phyloP scores from a whole-genome alignment of 2,329 filamentous ascomycete genomes.

The Lachnellula hyalina region DNA sequence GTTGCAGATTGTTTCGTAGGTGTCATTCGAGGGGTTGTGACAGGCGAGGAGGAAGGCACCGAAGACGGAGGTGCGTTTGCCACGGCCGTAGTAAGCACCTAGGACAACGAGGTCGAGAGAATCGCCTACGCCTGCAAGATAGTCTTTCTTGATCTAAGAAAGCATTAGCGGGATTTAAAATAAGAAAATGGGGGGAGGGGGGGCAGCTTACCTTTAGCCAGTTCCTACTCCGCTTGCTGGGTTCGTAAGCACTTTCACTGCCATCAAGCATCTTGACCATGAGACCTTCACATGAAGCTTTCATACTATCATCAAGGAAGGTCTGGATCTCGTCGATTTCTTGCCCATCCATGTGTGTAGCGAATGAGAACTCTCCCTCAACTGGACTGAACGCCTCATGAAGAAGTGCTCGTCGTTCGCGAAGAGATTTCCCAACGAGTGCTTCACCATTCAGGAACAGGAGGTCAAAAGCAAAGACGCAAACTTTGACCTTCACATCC shows the following conservation, averaged over 20 bases:
- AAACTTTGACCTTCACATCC: conserved; percentile 94
- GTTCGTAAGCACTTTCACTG: conserved; percentile 87
- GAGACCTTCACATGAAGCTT: conserved; percentile 90
- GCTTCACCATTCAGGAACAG: conserved; percentile 90
- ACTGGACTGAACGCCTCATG: conserved; percentile 66
- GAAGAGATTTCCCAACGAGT: conserved; percentile 79
- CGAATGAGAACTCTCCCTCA: conserved; percentile 89
- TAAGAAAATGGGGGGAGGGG: no score
- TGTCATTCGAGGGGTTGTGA: conserved; percentile 75
- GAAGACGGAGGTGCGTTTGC: conserved; percentile 93
- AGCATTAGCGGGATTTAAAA: no score
- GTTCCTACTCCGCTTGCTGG: conserved; percentile 91
- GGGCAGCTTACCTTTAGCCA: conserved; percentile 94
- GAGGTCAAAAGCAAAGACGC: conserved; percentile 93
- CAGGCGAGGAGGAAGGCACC: conserved; percentile 94
- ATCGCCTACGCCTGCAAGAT: conserved; percentile 87
- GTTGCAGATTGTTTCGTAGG: conserved; percentile 95
- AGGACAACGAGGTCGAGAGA: conserved; percentile 94
- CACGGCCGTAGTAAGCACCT: conserved; percentile 88
- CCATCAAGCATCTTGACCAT: conserved; percentile 99
- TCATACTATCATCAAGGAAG: conserved; percentile 90
- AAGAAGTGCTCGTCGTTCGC: conserved; percentile 75
- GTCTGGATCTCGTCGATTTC: conserved; percentile 90
- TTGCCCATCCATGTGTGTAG: conserved; percentile 78
- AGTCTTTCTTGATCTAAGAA: conserved; percentile 99